Evolutionary conservation across 768 basidiomycete genomes (phyloP).

Genomic region (Gymnopilus junonius): DNA sequence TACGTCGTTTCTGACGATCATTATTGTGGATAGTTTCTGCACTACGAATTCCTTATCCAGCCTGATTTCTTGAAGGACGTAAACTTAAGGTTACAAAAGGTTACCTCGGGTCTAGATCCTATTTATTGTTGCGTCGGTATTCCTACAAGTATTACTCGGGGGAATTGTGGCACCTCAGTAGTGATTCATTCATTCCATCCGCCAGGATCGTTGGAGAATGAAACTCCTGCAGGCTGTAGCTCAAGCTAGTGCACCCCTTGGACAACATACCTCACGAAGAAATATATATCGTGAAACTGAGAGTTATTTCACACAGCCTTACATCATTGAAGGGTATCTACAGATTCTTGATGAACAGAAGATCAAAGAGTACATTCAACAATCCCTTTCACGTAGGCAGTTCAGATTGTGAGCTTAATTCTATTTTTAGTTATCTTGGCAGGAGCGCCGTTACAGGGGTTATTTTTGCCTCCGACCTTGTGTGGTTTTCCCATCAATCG

Average conservation of each 20-base stretch:
- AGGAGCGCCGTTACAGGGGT: neutral
- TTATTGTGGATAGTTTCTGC: neutral
- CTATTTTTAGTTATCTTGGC: neutral
- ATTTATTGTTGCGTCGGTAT: neutral
- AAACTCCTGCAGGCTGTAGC: too few species aligned
- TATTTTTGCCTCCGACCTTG: neutral
- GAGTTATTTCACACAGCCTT: neutral
- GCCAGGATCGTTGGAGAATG: neutral
- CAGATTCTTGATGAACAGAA: neutral
- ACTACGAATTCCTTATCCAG: neutral
- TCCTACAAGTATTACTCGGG: neutral
- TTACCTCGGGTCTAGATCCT: neutral
- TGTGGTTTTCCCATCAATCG: constrained; percentile 2
- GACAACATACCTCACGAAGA: too few species aligned
- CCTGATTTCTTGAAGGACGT: neutral
- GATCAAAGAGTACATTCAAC: neutral
- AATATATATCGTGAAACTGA: neutral
- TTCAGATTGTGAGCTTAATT: neutral
- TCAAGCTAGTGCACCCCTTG: too few species aligned
- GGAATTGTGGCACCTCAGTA: neutral
- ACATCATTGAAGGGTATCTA: neutral
- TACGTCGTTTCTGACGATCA: too few species aligned
- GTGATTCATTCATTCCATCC: neutral
- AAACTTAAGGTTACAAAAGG: too few species aligned
- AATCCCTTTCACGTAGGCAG: too few species aligned